A percentile compares a stretch with the other conserved stretches of the same genome.
phyloP scores from a whole-genome alignment of 2,329 filamentous ascomycete genomes.

The Colletotrichum sp. region DNA sequence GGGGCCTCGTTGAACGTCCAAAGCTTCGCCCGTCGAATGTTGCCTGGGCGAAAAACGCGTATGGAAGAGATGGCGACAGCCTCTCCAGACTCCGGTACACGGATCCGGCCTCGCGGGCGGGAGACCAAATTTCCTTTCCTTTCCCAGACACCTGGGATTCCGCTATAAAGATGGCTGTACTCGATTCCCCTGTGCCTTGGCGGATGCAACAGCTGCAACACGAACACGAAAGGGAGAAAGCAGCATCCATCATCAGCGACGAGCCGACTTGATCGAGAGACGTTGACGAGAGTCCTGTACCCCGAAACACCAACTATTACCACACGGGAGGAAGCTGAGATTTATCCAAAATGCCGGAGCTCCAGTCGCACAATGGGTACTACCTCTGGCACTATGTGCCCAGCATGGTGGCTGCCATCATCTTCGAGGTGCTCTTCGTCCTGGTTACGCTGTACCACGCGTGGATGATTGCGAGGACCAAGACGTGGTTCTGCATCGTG shows the following conservation, averaged over 20 bases:
- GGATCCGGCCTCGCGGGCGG: background rate
- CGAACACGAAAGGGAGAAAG: background rate
- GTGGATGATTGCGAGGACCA: constrained; percentile 45
- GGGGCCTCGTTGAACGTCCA: background rate
- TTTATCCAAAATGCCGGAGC: constrained; percentile 31
- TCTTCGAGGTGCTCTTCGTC: constrained; percentile 48
- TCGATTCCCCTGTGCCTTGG: constrained; percentile 1
- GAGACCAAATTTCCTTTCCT: background rate
- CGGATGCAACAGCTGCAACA: background rate
- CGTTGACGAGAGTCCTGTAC: background rate
- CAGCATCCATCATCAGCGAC: background rate
- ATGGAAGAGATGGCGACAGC: background rate
- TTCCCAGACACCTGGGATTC: background rate
- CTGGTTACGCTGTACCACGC: constrained; percentile 40
- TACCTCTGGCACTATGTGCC: constrained; percentile 44
- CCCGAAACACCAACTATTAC: background rate
- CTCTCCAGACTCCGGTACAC: background rate
- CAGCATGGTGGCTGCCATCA: constrained; percentile 45
- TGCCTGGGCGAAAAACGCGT: background rate
- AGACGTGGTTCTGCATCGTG: constrained; percentile 55
- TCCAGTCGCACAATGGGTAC: constrained; percentile 34
- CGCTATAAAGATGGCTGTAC: constrained; percentile 5
- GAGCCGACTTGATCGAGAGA: background rate
- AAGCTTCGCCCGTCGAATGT: background rate
- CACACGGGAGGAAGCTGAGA: background rate